Evolutionary conservation across 345 rosid species (phyloP).

Genomic region (Cardiospermum halicacabum): DNA sequence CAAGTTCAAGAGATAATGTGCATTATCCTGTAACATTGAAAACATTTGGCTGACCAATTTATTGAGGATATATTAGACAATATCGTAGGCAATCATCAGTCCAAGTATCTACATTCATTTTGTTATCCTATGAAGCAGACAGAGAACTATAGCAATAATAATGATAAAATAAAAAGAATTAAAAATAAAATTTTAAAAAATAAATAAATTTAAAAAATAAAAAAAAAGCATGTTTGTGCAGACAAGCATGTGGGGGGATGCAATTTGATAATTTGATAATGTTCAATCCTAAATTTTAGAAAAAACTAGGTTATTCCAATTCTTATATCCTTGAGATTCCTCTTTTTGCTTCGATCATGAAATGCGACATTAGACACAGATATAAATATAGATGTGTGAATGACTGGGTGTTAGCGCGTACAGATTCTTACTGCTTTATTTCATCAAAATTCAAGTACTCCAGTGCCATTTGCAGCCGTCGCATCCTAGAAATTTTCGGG

Average conservation of each 20-base stretch:
- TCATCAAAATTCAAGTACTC: slow-evolving; percentile 84
- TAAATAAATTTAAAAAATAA: too few species aligned
- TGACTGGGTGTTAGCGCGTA: neutral
- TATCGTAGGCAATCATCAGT: neutral
- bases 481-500: slow-evolving; percentile 67
- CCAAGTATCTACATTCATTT: neutral
- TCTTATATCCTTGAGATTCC: neutral
- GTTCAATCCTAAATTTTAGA: neutral
- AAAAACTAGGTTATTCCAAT: neutral
- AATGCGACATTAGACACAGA: neutral
- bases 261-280: too few species aligned
- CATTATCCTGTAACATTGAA: neutral
- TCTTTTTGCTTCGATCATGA: neutral
- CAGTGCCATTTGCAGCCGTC: slow-evolving; percentile 77
- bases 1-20: neutral
- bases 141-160: neutral
- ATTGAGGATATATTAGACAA: neutral
- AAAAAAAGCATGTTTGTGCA: too few species aligned
- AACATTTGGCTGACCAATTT: neutral
- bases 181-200: too few species aligned
- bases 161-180: too few species aligned
- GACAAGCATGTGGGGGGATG: too few species aligned
- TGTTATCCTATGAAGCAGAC: neutral
- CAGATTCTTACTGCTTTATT: slow-evolving; percentile 61
- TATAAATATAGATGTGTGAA: neutral